Percentiles rank a stretch among this genome's conserved stretches.
Evolutionary conservation across 495 filamentous ascomycete species (phyloP).

Genomic region (Neurospora sp.): DNA sequence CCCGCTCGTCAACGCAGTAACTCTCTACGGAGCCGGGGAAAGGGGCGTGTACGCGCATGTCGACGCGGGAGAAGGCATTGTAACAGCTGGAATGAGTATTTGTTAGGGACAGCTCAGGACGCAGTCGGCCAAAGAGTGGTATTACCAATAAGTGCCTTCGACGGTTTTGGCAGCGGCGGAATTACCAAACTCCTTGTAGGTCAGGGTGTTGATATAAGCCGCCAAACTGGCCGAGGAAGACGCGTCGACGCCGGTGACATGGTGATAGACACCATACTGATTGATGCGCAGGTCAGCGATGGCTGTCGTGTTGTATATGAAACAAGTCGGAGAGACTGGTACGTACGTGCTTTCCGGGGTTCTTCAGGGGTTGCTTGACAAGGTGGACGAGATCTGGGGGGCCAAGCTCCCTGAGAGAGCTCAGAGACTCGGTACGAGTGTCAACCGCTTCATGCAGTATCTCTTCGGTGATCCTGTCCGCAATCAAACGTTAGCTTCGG

Average conservation of each 20-base stretch:
- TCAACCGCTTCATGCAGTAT: constrained; percentile 80
- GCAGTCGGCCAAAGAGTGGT: not conserved
- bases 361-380: constrained; percentile 70
- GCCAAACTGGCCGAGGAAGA: constrained; percentile 94
- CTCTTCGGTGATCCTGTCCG: constrained; percentile 75
- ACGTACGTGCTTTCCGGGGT: constrained; percentile 52
- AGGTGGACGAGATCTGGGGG: constrained; percentile 94
- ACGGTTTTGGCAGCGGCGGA: constrained; percentile 72
- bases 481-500: constrained; percentile 12
- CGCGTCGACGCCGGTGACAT: constrained; percentile 95
- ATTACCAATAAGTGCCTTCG: constrained; percentile 86
- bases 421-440: constrained; percentile 77
- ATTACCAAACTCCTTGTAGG: constrained; percentile 76
- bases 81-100: constrained; percentile 59
- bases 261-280: constrained; percentile 88
- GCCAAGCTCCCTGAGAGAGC: constrained; percentile 78
- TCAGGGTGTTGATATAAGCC: constrained; percentile 96
- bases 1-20: constrained; percentile 93
- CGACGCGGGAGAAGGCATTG: constrained; percentile 96
- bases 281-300: constrained; percentile 11
- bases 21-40: constrained; percentile 92
- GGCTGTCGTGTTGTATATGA: not conserved
- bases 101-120: not conserved
- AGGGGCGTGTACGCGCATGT: constrained; percentile 96
- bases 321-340: not conserved